A percentile compares a stretch with the other conserved stretches of the same genome.
Evolutionary conservation across 2,329 filamentous ascomycete species (phyloP).

Genomic region (Fusarium fujikuroi): DNA sequence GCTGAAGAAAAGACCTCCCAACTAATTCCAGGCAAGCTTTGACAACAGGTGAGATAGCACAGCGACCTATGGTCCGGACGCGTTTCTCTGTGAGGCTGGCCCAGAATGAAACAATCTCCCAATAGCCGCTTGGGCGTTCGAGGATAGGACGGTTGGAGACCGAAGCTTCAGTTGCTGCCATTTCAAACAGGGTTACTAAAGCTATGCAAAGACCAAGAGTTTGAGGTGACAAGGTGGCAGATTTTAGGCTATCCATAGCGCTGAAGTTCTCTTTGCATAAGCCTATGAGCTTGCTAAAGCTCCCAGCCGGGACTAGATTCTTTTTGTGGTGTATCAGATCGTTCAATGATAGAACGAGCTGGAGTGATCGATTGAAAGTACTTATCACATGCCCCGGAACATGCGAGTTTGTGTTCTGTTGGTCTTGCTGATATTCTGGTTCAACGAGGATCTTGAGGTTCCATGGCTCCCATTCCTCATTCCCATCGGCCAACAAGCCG

Average conservation of each 20-base stretch:
- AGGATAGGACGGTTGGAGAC: fast-evolving
- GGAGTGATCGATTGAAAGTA: background rate
- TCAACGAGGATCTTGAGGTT: background rate
- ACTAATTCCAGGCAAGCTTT: background rate
- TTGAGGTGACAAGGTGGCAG: background rate
- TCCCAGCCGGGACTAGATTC: fast-evolving
- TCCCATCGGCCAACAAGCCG: background rate
- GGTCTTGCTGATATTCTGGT: fast-evolving
- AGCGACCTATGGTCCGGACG: background rate
- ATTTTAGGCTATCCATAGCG: fast-evolving
- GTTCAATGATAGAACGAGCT: background rate
- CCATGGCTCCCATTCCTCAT: constrained; percentile 14
- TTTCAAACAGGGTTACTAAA: background rate
- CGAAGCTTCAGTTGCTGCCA: background rate
- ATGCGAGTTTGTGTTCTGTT: background rate
- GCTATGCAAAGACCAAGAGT: background rate
- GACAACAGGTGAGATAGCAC: background rate
- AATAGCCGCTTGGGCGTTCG: background rate
- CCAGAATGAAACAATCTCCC: background rate
- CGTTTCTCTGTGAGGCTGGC: background rate
- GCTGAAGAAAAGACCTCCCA: fast-evolving
- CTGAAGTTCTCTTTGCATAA: background rate
- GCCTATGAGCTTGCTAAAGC: background rate
- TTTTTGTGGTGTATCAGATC: background rate
- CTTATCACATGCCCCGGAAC: constrained; percentile 8